Evolutionary conservation across 192 early-diverging fungal species (phyloP).

Genomic region (Podila clonocystis): DNA sequence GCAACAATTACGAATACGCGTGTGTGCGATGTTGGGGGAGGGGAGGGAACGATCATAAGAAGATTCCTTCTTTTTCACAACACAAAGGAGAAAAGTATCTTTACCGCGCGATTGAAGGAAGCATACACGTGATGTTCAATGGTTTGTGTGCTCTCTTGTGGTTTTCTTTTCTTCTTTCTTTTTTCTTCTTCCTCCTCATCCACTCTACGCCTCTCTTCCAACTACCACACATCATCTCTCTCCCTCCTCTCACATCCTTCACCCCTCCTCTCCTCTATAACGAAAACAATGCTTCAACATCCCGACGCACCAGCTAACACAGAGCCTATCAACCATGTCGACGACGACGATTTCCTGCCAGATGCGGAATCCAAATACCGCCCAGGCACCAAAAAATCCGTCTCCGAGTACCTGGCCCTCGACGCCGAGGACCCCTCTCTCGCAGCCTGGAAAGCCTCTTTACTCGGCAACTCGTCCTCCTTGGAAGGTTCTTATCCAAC

Average conservation of each 20-base stretch:
- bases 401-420: conserved; percentile 79
- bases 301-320: conserved; percentile 43
- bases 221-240: background rate
- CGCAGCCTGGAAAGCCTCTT: background rate
- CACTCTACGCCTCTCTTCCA: conserved; percentile 5
- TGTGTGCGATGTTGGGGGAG: too few species aligned
- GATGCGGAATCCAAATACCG: conserved; percentile 84
- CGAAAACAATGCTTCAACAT: conserved; percentile 24
- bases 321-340: background rate
- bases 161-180: conserved; percentile 5
- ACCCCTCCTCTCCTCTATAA: background rate
- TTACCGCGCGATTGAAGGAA: too few species aligned
- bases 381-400: conserved; percentile 86
- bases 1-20: too few species aligned
- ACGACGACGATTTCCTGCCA: conserved; percentile 63
- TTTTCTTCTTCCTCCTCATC: conserved; percentile 5
- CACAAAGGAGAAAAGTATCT: too few species aligned
- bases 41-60: too few species aligned
- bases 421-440: conserved; percentile 58
- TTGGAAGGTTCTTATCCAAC: background rate
- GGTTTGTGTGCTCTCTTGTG: too few species aligned
- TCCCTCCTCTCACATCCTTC: background rate
- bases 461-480: background rate
- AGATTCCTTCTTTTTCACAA: too few species aligned
- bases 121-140: too few species aligned